Percentiles rank a stretch among this genome's conserved stretches.
These are phyloP conservation scores for Dryadomyces quercivorus DNA, from an alignment of 2,329 filamentous ascomycete genomes.

Conservation along the genomic window DNA sequence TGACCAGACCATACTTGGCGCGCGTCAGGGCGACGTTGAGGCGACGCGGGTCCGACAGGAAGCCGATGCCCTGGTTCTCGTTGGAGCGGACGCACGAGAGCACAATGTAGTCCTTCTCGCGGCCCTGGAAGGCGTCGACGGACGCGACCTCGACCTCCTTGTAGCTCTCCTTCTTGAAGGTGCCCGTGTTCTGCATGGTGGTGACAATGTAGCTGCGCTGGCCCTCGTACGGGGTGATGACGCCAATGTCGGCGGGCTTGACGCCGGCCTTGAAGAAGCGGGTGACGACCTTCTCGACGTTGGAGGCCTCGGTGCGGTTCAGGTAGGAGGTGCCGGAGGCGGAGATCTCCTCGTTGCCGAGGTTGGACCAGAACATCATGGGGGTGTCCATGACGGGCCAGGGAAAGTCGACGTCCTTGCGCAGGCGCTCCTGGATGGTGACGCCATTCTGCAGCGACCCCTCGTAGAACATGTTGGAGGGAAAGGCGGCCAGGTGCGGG, in stretches of 20 bases:
- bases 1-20: slow-evolving; percentile 92
- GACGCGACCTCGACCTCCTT: slow-evolving; percentile 98
- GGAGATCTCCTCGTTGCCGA: slow-evolving; percentile 95
- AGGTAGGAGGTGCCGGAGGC: slow-evolving; percentile 96
- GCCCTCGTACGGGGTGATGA: slow-evolving; percentile 97
- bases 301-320: slow-evolving; percentile 91
- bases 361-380: slow-evolving; percentile 99
- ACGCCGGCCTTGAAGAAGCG: slow-evolving; percentile 98
- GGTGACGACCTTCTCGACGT: slow-evolving; percentile 97
- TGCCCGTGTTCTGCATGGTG: slow-evolving; percentile 97
- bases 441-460: slow-evolving; percentile 95
- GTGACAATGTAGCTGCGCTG: slow-evolving; percentile 97
- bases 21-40: slow-evolving; percentile 94
- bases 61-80: slow-evolving; percentile 97
- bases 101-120: slow-evolving; percentile 98
- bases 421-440: slow-evolving; percentile 74
- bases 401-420: slow-evolving; percentile 91
- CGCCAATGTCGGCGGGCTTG: slow-evolving; percentile 85
- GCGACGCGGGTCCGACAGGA: slow-evolving; percentile 93
- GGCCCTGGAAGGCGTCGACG: slow-evolving; percentile 95
- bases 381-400: slow-evolving; percentile 91
- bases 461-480: slow-evolving; percentile 99
- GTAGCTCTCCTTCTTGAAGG: slow-evolving; percentile 96
- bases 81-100: slow-evolving; percentile 96
- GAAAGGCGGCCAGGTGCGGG: slow-evolving; percentile 90